Evolutionary conservation across 2,329 filamentous ascomycete species (phyloP).

Genomic region (Thelonectria discophora): DNA sequence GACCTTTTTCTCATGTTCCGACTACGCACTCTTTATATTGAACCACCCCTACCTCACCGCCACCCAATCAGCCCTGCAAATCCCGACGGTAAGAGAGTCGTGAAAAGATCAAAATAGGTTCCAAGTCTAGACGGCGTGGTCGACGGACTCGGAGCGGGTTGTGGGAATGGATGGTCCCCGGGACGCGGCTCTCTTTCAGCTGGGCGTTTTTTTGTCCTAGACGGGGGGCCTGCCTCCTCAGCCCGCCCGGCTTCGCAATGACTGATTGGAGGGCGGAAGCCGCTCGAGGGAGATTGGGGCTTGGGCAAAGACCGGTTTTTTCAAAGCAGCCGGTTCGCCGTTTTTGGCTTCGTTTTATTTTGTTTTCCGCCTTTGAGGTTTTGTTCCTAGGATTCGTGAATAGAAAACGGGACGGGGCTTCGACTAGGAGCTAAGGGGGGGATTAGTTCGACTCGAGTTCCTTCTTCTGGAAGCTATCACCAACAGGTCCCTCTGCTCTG

Average conservation of each 20-base stretch:
- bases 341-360: no score
- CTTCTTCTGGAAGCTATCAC: slow-evolving; percentile 7
- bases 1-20: no score
- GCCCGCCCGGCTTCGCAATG: slow-evolving; percentile 2
- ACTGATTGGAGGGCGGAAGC: slow-evolving; percentile 32
- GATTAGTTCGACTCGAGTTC: slow-evolving; percentile 13
- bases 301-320: no score
- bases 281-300: slow-evolving; percentile 19
- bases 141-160: slow-evolving; percentile 1
- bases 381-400: no score
- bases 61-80: slow-evolving; percentile 42
- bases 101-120: slow-evolving; percentile 28
- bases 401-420: no score
- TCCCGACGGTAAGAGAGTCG: slow-evolving; percentile 17
- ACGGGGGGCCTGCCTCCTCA: background rate
- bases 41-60: slow-evolving; percentile 34
- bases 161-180: background rate
- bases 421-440: no score
- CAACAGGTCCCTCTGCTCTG: background rate
- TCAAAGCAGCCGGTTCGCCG: no score
- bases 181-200: background rate
- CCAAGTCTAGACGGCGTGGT: background rate
- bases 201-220: no score
- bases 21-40: no score
- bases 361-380: no score